Evolutionary conservation across 2,329 filamentous ascomycete genomes (phyloP), one percentile per base, ranked within the genome.

Genomic region (Penicillium brevicompactum): DNA sequence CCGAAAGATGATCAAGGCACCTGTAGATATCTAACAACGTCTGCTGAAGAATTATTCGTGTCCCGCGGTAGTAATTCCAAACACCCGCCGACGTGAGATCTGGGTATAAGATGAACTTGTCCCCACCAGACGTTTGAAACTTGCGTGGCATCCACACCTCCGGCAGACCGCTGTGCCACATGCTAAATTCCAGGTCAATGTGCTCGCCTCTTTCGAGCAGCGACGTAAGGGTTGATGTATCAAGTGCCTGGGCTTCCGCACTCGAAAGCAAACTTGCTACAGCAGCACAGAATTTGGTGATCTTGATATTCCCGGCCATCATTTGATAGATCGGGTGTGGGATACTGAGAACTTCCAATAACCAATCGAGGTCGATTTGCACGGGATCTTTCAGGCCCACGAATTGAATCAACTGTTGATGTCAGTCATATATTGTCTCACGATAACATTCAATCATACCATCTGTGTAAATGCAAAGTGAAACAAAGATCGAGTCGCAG

Each of bases 401-500:
- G 21, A 51, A 51, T 30, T 45, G 49, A 40, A 51, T 51, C n/a
- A 45, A 27, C 49, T 51, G 49, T 3, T 40, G 6, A 18, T 13
- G 10, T 43, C 32, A 37, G 34, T 41, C 42, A 44, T 16, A 18
- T 5, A 16, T 14, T 4, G 14, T 13, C 6, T 14, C 6, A 14
- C n/a, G 7, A 4, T 24, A 14, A 14, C 11, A 44, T n/a, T 41
- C 16, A 10, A 11, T 9, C 21, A 44, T 46, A 51, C 49, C 42
- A 45, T 51, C 18, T 51, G 49, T 21, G 49, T 46, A 30, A 51
- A 51, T 9, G 49, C 49, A 34, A 51, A 51, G 44, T 51, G 49
- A 38, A 51, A 51, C 8, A 38, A 21, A 24, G 49, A 51, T 30
- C 41, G 49, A 13, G 49, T 51, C 30, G 49, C 40, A 11, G 49